phyloP scores from a whole-genome alignment of 2,329 filamentous ascomycete genomes.

The Penicillium sp. region DNA sequence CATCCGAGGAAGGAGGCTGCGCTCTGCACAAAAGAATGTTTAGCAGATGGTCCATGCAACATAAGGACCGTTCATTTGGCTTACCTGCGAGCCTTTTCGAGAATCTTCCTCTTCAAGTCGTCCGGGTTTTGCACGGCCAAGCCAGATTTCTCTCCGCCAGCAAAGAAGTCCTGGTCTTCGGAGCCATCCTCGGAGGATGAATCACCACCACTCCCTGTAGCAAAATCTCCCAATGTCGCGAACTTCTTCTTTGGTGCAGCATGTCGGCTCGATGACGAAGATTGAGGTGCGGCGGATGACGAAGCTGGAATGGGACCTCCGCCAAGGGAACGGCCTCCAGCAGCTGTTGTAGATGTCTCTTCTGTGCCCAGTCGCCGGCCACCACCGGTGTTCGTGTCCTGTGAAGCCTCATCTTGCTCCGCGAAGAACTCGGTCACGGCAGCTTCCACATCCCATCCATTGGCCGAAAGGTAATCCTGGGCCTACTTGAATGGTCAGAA shows the following conservation, averaged over 20 bases:
- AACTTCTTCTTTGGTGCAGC: constrained; percentile 49
- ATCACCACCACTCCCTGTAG: constrained; percentile 42
- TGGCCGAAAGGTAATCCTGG: constrained; percentile 65
- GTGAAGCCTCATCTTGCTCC: constrained; percentile 47
- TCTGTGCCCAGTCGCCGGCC: constrained; percentile 32
- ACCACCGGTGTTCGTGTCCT: constrained; percentile 37
- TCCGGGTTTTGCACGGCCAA: constrained; percentile 68
- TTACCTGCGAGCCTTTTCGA: constrained; percentile 51
- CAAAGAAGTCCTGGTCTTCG: constrained; percentile 62
- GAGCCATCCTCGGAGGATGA: constrained; percentile 57
- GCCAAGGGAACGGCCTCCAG: constrained; percentile 40
- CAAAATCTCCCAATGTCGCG: constrained; percentile 52
- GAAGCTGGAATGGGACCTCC: constrained; percentile 36
- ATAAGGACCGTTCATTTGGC: not conserved
- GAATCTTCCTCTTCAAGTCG: constrained; percentile 56
- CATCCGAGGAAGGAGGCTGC: constrained; percentile 44
- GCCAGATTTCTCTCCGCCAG: constrained; percentile 70
- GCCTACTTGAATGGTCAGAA: constrained; percentile 54
- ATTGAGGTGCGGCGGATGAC: constrained; percentile 36
- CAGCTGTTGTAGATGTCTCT: constrained; percentile 24
- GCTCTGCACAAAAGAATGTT: constrained; percentile 29
- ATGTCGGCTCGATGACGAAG: constrained; percentile 34
- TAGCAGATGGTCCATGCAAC: not conserved
- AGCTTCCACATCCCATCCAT: constrained; percentile 67
- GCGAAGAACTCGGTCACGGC: constrained; percentile 66